Percentiles rank a stretch among this genome's conserved stretches.
Conservation (phyloP, 2,329 filamentous ascomycete species). For the Ascochyta rabiei region DNA sequence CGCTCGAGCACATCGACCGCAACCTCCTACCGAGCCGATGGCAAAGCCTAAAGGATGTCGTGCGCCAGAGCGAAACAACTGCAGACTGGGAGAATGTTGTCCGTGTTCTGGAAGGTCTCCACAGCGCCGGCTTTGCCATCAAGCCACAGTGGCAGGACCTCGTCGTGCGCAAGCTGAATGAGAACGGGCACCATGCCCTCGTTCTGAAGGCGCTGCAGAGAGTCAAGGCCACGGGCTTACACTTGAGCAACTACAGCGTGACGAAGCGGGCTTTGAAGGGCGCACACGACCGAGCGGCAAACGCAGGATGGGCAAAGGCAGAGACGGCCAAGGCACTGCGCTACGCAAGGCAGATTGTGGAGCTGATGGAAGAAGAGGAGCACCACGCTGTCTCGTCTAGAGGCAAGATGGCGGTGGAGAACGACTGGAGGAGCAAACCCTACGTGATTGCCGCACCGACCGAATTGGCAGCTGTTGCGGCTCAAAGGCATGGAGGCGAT, state of each 20-base stretch:
- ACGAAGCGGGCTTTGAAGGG: slow-evolving; percentile 44
- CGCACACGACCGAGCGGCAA: slow-evolving; percentile 43
- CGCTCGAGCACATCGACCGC: slow-evolving; percentile 41
- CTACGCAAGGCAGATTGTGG: slow-evolving; percentile 47
- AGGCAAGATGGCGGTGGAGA: slow-evolving; percentile 30
- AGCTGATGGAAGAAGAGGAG: slow-evolving; percentile 50
- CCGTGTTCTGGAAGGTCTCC: slow-evolving; percentile 39
- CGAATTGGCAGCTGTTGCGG: slow-evolving; percentile 51
- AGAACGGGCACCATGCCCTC: slow-evolving; percentile 33
- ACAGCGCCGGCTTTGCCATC: slow-evolving; percentile 31
- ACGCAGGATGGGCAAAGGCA: slow-evolving; percentile 45
- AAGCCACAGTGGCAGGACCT: slow-evolving; percentile 20
- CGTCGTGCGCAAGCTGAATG: slow-evolving; percentile 28
- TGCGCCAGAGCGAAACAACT: slow-evolving; percentile 27
- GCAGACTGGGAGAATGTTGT: slow-evolving; percentile 47
- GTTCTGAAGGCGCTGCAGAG: slow-evolving; percentile 40
- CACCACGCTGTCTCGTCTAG: slow-evolving; percentile 39
- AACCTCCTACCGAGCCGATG: slow-evolving; percentile 25
- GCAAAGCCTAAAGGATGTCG: slow-evolving; percentile 19
- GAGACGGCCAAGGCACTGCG: slow-evolving; percentile 48
- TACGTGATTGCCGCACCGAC: slow-evolving; percentile 51
- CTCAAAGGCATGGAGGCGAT: slow-evolving; percentile 46
- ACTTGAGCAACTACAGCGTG: slow-evolving; percentile 31
- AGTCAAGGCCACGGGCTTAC: slow-evolving; percentile 31
- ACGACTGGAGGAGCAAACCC: slow-evolving; percentile 37